These are phyloP conservation scores for Mallotus japonicus DNA, from an alignment of 441 rosid species.

Conservation along the genomic window DNA sequence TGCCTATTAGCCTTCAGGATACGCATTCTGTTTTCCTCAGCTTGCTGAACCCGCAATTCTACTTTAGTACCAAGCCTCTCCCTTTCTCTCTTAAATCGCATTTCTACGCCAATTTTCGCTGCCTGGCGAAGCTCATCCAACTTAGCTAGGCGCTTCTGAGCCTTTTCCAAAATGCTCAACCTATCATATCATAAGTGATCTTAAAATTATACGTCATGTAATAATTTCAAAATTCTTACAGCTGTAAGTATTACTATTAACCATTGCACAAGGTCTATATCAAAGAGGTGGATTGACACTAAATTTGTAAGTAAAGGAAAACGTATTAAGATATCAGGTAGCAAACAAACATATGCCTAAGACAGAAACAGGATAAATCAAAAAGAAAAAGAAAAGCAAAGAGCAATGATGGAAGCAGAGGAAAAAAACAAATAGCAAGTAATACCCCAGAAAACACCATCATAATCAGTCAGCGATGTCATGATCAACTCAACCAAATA, in stretches of 20 bases:
- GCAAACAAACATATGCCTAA: neutral
- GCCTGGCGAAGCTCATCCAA: slow-evolving; percentile 93
- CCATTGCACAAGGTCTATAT: neutral
- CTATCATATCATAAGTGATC: slow-evolving; percentile 36
- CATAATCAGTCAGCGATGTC: neutral
- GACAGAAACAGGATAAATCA: neutral
- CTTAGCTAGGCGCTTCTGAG: slow-evolving; percentile 77
- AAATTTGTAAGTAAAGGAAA: neutral
- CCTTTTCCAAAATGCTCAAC: slow-evolving; percentile 73
- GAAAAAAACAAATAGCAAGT: neutral
- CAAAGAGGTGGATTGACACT: neutral
- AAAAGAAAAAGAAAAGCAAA: neutral
- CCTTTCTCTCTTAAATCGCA: slow-evolving; percentile 73
- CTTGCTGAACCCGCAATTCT: slow-evolving; percentile 76
- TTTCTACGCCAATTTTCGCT: slow-evolving; percentile 76
- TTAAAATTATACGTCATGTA: too few relatives aligned
- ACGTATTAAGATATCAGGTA: neutral
- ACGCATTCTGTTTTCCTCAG: slow-evolving; percentile 89
- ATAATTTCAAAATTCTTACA: neutral
- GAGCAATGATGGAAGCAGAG: neutral
- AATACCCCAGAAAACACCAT: neutral
- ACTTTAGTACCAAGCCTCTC: slow-evolving; percentile 85
- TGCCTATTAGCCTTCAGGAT: slow-evolving; percentile 75
- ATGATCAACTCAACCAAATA: neutral
- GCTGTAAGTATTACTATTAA: too few relatives aligned